Evolutionary conservation across 169 alveolate species (phyloP), one percentile per base, ranked within the genome.

Genomic region (Plasmodium falciparum): DNA sequence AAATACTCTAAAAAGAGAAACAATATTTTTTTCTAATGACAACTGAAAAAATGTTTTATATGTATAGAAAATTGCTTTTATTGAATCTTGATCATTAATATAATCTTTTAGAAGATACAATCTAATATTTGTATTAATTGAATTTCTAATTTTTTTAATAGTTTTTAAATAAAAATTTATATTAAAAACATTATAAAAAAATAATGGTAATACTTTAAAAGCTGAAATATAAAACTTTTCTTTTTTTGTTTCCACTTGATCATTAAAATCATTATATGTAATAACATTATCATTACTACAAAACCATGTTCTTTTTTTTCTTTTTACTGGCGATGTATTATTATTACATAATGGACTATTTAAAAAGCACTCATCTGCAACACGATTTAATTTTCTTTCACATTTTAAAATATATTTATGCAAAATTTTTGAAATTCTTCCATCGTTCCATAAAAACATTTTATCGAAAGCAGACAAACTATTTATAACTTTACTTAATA

Each of bases 381-480:
- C 24, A 49, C 12, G 24, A 58, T 62, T 59, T 45, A 83, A 13
- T 83, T 83, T 45, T 58, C 26, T 83, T 9, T 69, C 45, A 7
- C 22, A 49, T 62, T 29, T 83, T 49, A 33, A 69, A 56, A 69
- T 69, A 26, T 67, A 9, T 15, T 61, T 83, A 69, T 62, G 43
- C 33, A 67, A 45, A 26, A 54, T 9, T 54, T 47, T 43, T 17
- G 17, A 24, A 69, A 83, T 58, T 83, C 20, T 45, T 39, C 15
- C 62, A 69, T 47, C 49, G 45, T 83, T 83, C 91, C 91, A 83
- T 20, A 83, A 69, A 72, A 69, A 83, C 47, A 49, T 83, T 24
- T 69, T 83, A 56, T 83, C 66, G 39, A 83, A 83, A 15, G 63
- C 17, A 43, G 72, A 39, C 15, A 83, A 33, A 49, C 70, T 49